Evolutionary conservation across 371 early-diverging fungal species (phyloP), one percentile per base, ranked within the genome.

Genomic region (Globomyces sp.): DNA sequence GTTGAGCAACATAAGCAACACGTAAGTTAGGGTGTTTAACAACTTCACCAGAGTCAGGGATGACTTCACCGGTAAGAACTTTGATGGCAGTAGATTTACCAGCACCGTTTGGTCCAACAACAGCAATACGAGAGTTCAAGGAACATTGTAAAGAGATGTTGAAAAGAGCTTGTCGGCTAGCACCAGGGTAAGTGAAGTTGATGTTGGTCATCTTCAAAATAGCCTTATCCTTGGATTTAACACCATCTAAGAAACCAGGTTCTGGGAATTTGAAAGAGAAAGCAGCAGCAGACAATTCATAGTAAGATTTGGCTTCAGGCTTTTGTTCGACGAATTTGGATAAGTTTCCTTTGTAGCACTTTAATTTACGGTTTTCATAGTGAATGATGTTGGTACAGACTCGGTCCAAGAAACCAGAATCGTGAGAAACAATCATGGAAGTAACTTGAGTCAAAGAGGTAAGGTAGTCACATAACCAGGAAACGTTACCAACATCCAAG

Each of bases 271-370:
- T 74, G 80, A 88, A 88, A 2, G 73, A 72, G 63, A 81, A 78
- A 64, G 82, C 71, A 36, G 87, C 75, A 3, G 80, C 84, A 51
- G 80, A 84, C 65, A 88, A 75, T 47, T 86, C 83, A 73, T 85
- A 89, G 77, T 90, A 90, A 13, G 88, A 78, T 57, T 83, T 83
- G 67, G 90, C 90, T 67, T 85, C 84, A 46, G 90, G 89, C 59
- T 83, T 82, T 69, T 79, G 80, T 77, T 86, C 83, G 65, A 90
- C 87, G 73, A 93, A 92, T 67, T 90, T 83, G 72, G 89, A 88
- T 68, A 93, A 74, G 81, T 92, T 93, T 59, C 93, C 93, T 66
- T 80, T 80, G 82, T 90, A 92, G 68, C 80, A 82, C 81, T 89
- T 88, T 66, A 91, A 80, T 80, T 92, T 81, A 57, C 74, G 68